Base-by-base conservation (phyloP, 1,139 yeast genomes). In the Geotrichum bryndzae region DNA sequence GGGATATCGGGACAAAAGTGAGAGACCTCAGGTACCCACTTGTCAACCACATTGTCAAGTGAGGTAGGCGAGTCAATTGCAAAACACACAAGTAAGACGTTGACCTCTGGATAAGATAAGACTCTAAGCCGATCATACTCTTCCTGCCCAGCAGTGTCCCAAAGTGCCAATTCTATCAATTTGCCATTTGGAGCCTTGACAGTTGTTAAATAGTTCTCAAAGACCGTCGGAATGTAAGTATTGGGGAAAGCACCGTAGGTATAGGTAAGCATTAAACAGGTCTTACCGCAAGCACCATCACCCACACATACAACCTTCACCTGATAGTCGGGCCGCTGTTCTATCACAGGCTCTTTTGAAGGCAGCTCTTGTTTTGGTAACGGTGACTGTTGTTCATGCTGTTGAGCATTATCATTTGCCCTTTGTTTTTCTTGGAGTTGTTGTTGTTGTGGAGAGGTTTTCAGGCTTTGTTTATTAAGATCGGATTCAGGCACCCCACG, bases 101-200 rank as follows among this genome's bases (percentile, higher is more conserved):
- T 89, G 3, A 87, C 91, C 67, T 88, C 95, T 10, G 94, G 90
- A 72, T 91, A 91, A 63, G 90, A 83, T 62, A 91, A 78, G 10
- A 96, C 95, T 66, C 97, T 79, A 64, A 90, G 77, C 62, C 97
- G 76, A 72, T 88, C 96, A 72, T 90, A 90, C 73, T 90, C 96
- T 74, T 90, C 96, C 74, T 90, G 96, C 2, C 96, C 96, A 0
- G 97, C 97, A 0, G 97, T 90, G 74, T 91, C 97, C 96, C 96
- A 89, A 54, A 89, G 75, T 31, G 88, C 92, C 70, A 89, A 78
- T 75, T 84, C 94, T 62, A 86, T 81, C 18, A 79, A 70, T 65
- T 84, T 82, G 53, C 79, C 80, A 58, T 76, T 76, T 1, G 90
- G 85, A 0, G 86, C 80, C 52, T 75, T 73, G 3, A 88, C 83